phyloP scores from a whole-genome alignment of 768 basidiomycete genomes.

The Amanita molliuscula region DNA sequence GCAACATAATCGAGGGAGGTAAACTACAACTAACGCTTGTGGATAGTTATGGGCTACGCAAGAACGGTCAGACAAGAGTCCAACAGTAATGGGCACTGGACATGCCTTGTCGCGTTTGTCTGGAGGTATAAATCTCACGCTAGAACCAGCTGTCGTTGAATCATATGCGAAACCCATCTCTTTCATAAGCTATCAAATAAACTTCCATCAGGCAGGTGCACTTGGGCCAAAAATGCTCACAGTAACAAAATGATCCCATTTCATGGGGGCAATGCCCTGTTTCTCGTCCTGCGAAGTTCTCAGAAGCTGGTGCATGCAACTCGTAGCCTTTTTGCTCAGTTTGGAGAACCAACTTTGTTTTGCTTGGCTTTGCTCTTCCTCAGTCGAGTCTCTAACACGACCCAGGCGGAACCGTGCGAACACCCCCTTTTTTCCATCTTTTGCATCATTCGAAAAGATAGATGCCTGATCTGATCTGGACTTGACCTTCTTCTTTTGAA shows the following conservation, averaged over 20 bases:
- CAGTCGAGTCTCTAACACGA: constrained; percentile 20
- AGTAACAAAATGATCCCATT: constrained; percentile 74
- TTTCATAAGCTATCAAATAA: constrained; percentile 47
- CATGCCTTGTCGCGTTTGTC: constrained; percentile 30
- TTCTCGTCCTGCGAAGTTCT: constrained; percentile 44
- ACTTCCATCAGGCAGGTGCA: not conserved
- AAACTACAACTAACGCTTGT: constrained; percentile 46
- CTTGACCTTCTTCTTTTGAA: constrained; percentile 58
- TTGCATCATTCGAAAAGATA: constrained; percentile 32
- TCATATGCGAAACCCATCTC: constrained; percentile 72
- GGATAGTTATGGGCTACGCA: constrained; percentile 58
- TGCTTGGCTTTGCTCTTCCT: constrained; percentile 30
- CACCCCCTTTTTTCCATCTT: constrained; percentile 33
- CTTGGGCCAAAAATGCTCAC: constrained; percentile 22
- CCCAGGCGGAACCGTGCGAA: constrained; percentile 36
- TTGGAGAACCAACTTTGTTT: constrained; percentile 47
- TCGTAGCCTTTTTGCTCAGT: constrained; percentile 47
- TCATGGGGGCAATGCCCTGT: constrained; percentile 48
- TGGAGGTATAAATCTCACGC: constrained; percentile 76
- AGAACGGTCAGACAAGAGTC: not conserved
- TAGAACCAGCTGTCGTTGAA: constrained; percentile 71
- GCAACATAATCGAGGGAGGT: not conserved
- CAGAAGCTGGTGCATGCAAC: constrained; percentile 57
- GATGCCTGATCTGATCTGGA: constrained; percentile 51
- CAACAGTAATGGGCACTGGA: not conserved